These are phyloP conservation scores for Paulownia fortunei DNA, from an alignment of 257 asterid genomes.

Conservation along the genomic window DNA sequence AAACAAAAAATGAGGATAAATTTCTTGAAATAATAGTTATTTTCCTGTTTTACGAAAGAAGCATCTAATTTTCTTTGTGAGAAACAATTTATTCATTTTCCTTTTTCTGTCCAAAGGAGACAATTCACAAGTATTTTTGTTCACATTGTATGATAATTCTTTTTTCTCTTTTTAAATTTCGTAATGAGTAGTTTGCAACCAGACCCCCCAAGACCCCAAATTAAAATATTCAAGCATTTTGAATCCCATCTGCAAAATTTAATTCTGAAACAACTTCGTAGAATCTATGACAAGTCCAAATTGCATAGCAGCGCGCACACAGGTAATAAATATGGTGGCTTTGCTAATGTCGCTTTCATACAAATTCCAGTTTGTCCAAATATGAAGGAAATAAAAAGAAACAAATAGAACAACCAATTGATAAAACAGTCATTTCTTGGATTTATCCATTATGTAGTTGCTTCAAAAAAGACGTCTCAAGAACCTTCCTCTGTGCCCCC, in stretches of 20 bases:
- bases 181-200: neutral
- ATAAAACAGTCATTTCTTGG: conserved; percentile 24
- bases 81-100: too few relatives aligned
- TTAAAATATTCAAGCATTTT: neutral
- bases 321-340: neutral
- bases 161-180: too few relatives aligned
- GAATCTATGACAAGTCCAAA: neutral
- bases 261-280: neutral
- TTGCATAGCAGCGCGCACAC: too few relatives aligned
- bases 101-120: too few relatives aligned
- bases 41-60: too few relatives aligned
- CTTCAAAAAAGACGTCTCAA: conserved; percentile 45
- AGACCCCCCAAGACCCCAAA: neutral
- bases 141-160: too few relatives aligned
- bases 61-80: too few relatives aligned
- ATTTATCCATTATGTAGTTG: conserved; percentile 28
- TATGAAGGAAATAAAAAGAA: neutral
- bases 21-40: too few relatives aligned
- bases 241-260: neutral
- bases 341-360: neutral
- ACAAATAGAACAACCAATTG: conserved; percentile 31
- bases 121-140: too few relatives aligned
- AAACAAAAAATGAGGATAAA: too few relatives aligned
- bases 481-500: conserved; percentile 32
- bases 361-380: neutral